Percentiles rank a stretch among this genome's conserved stretches.
These are phyloP conservation scores for Cornus florida DNA, from an alignment of 148 eudicot genomes.

Conservation along the genomic window DNA sequence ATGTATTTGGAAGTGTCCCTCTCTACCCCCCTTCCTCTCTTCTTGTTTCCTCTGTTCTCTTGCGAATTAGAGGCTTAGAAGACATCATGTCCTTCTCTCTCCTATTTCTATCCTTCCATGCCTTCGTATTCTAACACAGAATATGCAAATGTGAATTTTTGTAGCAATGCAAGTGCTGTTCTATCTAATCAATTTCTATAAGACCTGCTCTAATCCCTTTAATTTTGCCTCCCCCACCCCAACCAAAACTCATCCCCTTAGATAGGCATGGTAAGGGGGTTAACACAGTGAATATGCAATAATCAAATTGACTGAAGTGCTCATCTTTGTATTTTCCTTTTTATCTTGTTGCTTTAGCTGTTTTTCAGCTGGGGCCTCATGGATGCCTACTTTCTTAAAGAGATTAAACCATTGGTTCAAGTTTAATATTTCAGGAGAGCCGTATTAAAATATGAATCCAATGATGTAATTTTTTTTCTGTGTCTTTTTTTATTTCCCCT, in stretches of 20 bases:
- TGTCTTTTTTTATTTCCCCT: not conserved
- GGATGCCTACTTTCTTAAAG: not conserved
- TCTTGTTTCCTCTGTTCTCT: not conserved
- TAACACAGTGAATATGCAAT: not conserved
- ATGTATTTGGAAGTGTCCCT: too few species aligned
- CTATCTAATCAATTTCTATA: not conserved
- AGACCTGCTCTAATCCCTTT: too few species aligned
- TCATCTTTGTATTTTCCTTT: too few species aligned
- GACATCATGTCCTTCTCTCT: not conserved
- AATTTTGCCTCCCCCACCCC: too few species aligned
- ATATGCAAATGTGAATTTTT: not conserved
- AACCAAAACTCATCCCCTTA: not conserved
- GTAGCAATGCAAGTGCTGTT: not conserved
- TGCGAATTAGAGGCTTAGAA: not conserved
- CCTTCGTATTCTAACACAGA: not conserved
- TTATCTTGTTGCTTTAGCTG: constrained; percentile 10
- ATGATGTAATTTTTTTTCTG: not conserved
- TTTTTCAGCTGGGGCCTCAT: not conserved
- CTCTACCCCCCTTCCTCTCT: not conserved
- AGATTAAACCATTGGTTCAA: not conserved
- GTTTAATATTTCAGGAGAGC: not conserved
- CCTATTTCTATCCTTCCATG: not conserved
- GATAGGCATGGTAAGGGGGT: not conserved
- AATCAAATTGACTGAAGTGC: not conserved
- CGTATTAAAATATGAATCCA: not conserved